These are phyloP conservation scores for Grigorovia transvaalensis DNA, from an alignment of 805 yeast species.

Conservation along the genomic window DNA sequence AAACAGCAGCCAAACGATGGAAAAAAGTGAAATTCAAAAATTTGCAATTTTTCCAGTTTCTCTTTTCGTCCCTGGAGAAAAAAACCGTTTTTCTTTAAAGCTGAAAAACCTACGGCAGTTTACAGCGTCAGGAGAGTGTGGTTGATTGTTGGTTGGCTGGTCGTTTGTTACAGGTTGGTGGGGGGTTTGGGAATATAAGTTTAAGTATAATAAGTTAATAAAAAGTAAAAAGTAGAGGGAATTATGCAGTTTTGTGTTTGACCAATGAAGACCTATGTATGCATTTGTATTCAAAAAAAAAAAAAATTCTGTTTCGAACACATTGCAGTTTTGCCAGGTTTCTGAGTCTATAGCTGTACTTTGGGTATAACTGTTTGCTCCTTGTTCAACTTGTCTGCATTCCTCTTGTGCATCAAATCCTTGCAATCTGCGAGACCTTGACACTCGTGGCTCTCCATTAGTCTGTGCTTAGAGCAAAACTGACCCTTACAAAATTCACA, in stretches of 20 bases:
- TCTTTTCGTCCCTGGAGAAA: not conserved
- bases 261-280: too few species aligned
- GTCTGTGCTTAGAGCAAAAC: conserved; percentile 77
- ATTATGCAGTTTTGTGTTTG: too few species aligned
- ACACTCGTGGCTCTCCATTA: conserved; percentile 77
- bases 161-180: too few species aligned
- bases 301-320: not conserved
- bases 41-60: not conserved
- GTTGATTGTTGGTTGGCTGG: too few species aligned
- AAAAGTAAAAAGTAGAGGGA: too few species aligned
- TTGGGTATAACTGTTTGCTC: conserved; percentile 67
- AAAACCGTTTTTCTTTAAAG: not conserved
- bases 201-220: too few species aligned
- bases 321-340: not conserved
- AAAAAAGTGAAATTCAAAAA: too few species aligned
- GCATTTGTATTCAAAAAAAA: too few species aligned
- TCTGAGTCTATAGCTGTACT: conserved; percentile 33
- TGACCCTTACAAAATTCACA: conserved; percentile 78
- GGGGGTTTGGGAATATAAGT: too few species aligned
- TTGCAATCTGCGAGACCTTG: conserved; percentile 69
- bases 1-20: too few species aligned
- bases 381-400: conserved; percentile 70
- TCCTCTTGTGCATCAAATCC: conserved; percentile 72
- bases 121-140: too few species aligned
- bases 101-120: too few species aligned